Base-by-base conservation (phyloP, 345 rosid species). In the Gossypium stocksii region DNA sequence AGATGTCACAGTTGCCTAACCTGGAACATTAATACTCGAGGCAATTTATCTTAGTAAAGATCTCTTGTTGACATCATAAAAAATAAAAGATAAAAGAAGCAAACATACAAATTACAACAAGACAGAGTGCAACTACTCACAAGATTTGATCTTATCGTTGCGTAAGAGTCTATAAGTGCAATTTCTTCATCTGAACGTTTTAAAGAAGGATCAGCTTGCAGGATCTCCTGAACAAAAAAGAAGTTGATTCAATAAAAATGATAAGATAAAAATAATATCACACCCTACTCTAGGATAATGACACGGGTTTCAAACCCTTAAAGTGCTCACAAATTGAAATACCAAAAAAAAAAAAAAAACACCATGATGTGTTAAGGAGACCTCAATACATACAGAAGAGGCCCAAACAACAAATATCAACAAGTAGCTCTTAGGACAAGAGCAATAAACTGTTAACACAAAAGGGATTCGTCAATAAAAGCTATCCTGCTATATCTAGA, bases 141-240 rank as follows among this genome's bases (percentile, higher is more conserved):
- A 78, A 91, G 86, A 82, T 86, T 89, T 78, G 98, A 89, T 81
- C 80, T 86, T 72, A 94, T 85, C 9, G 83, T 85, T 14, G 97
- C 85, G 80, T 82, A 84, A 59, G 97, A 87, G 81, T 91, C 90
- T 79, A 92, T 67, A 43, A 84, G 80, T 73, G 89, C 85, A 74
- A 89, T 64, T 80, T 94, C 97, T 76, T 94, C 95, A 79, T 79
- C 83, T 66, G 93, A 80, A 58, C 95, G 90, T 78, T 80, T 84
- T 46, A 94, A 76, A 66, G 93, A 77, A 57, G 87, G 76, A 87
- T 94, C 90, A 53, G 82, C 92, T 75, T 77, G 85, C 9, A 92
- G 76, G 77, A 94, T 83, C 79, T 84, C 92, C 98, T 94, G 77
- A 71, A 71, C 57, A 76, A 45, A 44, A 22, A 64, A 46, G 53